Evolutionary conservation across 2,329 filamentous ascomycete genomes (phyloP).

Genomic region (Lojkania enalia): DNA sequence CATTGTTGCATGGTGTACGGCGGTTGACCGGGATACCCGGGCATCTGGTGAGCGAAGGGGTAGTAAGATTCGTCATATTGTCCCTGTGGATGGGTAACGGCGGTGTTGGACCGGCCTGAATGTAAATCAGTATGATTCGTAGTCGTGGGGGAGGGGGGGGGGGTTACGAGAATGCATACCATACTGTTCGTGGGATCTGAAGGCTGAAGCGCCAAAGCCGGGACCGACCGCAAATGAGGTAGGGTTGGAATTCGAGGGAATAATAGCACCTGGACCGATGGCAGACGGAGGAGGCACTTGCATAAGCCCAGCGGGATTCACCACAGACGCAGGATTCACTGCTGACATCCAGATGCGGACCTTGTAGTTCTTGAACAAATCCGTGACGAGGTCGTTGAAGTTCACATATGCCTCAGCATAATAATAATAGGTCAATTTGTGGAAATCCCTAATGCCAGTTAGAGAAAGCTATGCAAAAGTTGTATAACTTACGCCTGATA

Average conservation of each 20-base stretch:
- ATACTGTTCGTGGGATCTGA: slow-evolving; percentile 31
- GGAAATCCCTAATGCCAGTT: slow-evolving; percentile 76
- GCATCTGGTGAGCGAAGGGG: slow-evolving; percentile 39
- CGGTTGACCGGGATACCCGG: slow-evolving; percentile 26
- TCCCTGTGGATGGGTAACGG: not conserved
- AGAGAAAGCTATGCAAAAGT: slow-evolving; percentile 15
- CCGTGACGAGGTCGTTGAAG: slow-evolving; percentile 96
- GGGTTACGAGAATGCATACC: no score
- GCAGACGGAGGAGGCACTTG: slow-evolving; percentile 43
- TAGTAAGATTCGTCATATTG: slow-evolving; percentile 19
- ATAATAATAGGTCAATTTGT: slow-evolving; percentile 98
- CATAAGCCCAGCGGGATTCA: slow-evolving; percentile 38
- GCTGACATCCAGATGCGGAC: slow-evolving; percentile 99
- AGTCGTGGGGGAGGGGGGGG: no score
- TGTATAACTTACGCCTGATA: slow-evolving; percentile 85
- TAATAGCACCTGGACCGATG: slow-evolving; percentile 43
- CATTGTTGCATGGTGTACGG: slow-evolving; percentile 32
- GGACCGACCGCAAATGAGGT: slow-evolving; percentile 35
- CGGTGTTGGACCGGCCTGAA: not conserved
- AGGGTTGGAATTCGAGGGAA: slow-evolving; percentile 25
- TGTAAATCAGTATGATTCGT: no score
- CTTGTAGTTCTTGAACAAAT: slow-evolving; percentile 99
- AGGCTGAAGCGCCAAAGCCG: slow-evolving; percentile 33
- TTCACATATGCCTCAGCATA: slow-evolving; percentile 98
- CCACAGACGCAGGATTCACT: slow-evolving; percentile 94